Evolutionary conservation across 495 filamentous ascomycete species (phyloP), one percentile per base, ranked within the genome.

Genomic region (Penicillium turbatum): DNA sequence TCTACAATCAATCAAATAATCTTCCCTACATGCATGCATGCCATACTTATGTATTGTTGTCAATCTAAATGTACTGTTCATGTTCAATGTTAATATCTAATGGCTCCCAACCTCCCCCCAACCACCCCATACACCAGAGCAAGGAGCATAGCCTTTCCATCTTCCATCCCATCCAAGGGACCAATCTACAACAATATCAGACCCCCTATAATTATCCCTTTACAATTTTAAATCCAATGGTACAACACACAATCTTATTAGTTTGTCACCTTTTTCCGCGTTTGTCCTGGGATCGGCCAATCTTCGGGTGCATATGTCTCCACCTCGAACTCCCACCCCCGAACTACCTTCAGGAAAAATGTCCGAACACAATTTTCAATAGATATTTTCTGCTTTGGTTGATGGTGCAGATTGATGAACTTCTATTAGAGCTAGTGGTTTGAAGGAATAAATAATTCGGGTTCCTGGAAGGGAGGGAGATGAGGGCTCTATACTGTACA

Each of bases 281-380:
- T 54, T 54, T 58, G 56, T 13, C 17, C 38, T 48, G 15, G 40
- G 31, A 55, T 58, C 55, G 55, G 52, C 32, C 52, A 62, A 59
- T 55, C 44, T 27, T 59, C 55, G 59, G 52, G 17, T 26, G 16
- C 12, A 12, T 30, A 16, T 27, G 21, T 32, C 51, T 30, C 45
- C 57, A 35, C 51, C 32, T 51, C 36, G 26, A 17, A 32, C 27
- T 38, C 11, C 50, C 38, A 15, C 42, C 42, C 11, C 43, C 35
- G 30, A 12, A 30, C 29, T 39, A 12, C n/a, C 49, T 30, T 19
- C 9, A 37, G 27, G 24, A 13, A 44, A 30, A 43, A 43, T 5
- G 6, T 16, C n/a, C 41, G 41, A 43, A 43, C 35, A 12, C n/a
- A 13, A 43, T 32, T 6, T 5, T 17, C 21, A 48, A 48, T 19